Percentiles rank a stretch among this genome's conserved stretches.
These are phyloP conservation scores for Coriolopsis trogii DNA, from an alignment of 1,284 basidiomycete genomes.

Conservation along the genomic window DNA sequence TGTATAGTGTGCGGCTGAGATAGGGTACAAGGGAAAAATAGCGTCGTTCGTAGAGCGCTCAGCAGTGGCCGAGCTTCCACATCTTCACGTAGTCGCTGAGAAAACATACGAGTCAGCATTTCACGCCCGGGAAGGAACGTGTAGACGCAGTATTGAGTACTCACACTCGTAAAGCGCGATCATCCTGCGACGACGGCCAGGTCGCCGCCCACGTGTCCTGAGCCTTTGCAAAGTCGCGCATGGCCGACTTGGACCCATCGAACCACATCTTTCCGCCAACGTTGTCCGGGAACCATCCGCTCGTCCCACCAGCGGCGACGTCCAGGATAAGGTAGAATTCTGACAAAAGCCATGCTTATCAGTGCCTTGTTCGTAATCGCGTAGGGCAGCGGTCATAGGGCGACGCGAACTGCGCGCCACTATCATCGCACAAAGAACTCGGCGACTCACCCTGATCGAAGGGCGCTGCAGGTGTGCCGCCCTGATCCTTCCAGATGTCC, in stretches of 20 bases:
- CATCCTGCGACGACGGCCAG: slow-evolving; percentile 64
- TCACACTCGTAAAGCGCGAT: slow-evolving; percentile 76
- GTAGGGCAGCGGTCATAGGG: too few relatives aligned
- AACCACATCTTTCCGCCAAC: slow-evolving; percentile 80
- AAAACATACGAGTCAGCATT: background rate
- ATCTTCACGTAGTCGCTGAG: slow-evolving; percentile 65
- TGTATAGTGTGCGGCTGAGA: background rate
- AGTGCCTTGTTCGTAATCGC: too few relatives aligned
- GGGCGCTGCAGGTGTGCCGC: slow-evolving; percentile 61
- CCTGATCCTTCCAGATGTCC: slow-evolving; percentile 49
- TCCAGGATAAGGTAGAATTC: slow-evolving; percentile 84
- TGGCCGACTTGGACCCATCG: slow-evolving; percentile 66
- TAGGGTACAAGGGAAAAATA: background rate
- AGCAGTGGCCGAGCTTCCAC: slow-evolving; percentile 48
- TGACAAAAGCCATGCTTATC: too few relatives aligned
- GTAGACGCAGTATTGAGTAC: slow-evolving; percentile 31
- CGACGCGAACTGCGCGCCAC: too few relatives aligned
- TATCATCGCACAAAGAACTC: slow-evolving; percentile 5
- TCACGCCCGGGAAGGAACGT: slow-evolving; percentile 5
- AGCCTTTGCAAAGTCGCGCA: slow-evolving; percentile 68
- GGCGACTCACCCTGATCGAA: slow-evolving; percentile 68
- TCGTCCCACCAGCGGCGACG: slow-evolving; percentile 82
- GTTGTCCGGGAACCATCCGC: slow-evolving; percentile 86
- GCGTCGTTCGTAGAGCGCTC: background rate
- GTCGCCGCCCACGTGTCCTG: slow-evolving; percentile 69